Evolutionary conservation across 176 grass and related monocot species (phyloP), one percentile per base, ranked within the genome.

Genomic region (Carex scoparia): DNA sequence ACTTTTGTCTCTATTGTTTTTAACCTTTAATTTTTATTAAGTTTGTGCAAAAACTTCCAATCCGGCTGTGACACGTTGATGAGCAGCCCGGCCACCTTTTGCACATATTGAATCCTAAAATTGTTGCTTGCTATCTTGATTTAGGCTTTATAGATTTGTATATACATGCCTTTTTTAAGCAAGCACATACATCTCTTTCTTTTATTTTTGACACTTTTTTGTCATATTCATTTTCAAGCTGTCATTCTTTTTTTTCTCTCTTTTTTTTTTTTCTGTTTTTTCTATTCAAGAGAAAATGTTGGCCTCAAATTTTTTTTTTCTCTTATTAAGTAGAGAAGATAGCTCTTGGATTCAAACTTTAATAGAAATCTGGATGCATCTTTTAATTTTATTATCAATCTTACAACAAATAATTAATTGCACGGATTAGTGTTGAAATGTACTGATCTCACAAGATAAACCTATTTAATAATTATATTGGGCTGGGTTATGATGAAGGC

Each of bases 81-180:
- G 93, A 87, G 62, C 87, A 91, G 86, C 85, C 89, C 93, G 93
- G 93, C 93, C 93, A 95, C 93, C 93, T 89, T 95, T 92, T 92
- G 93, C 91, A 92, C 91, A 89, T 11, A 95, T 76, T 48, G 59
- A 93, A 65, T 81, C 71, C 23, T 69, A 56, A 60, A 84, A 23
- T 40, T 71, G 77, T 49, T 64, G 80, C 10, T 79, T 90, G 18
- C 83, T 88, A 53, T 30, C 0, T 38, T 55, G 57, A 38, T 65
- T 63, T 71, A 85, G 89, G 75, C 10, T 81, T 90, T 84, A 83
- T 78, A 81, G 86, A 88, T 61, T 59, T 80, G 65, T 40, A 56
- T 48, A 61, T 86, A 81, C 67, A 86, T 68, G 74, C 86, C 88
- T 86, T 59, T 59, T 60, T 37, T 15, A 10, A 57, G 89, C 85